Evolutionary conservation across 2,329 filamentous ascomycete genomes (phyloP).

Genomic region (Xylaria sp.): DNA sequence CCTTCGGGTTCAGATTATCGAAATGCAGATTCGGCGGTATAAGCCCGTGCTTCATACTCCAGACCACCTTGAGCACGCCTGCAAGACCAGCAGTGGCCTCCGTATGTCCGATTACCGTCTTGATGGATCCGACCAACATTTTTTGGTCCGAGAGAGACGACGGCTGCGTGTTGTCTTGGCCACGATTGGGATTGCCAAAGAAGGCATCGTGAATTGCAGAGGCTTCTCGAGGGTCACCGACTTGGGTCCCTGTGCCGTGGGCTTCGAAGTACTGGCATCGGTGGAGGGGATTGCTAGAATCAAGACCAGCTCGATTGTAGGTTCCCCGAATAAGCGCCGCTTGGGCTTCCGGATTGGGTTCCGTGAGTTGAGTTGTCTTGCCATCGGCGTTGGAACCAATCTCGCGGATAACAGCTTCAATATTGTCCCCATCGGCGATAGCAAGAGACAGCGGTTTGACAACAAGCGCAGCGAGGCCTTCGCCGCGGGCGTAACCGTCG

Average conservation of each 20-base stretch:
- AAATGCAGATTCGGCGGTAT: slow-evolving; percentile 58
- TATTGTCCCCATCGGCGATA: slow-evolving; percentile 58
- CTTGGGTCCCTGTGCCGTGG: slow-evolving; percentile 55
- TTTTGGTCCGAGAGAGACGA: slow-evolving; percentile 26
- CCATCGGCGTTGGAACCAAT: slow-evolving; percentile 63
- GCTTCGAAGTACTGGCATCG: slow-evolving; percentile 60
- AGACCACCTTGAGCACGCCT: slow-evolving; percentile 57
- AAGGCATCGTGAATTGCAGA: slow-evolving; percentile 56
- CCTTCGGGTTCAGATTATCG: slow-evolving; percentile 52
- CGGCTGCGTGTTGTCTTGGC: slow-evolving; percentile 12
- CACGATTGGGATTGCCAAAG: slow-evolving; percentile 40
- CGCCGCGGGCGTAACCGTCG: slow-evolving; percentile 68
- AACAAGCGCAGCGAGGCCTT: slow-evolving; percentile 62
- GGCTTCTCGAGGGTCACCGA: slow-evolving; percentile 56
- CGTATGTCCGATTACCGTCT: slow-evolving; percentile 60
- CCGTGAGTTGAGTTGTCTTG: slow-evolving; percentile 62
- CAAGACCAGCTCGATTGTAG: slow-evolving; percentile 56
- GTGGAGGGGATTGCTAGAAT: slow-evolving; percentile 47
- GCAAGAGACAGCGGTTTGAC: slow-evolving; percentile 63
- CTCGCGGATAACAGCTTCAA: slow-evolving; percentile 59
- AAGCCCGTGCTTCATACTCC: slow-evolving; percentile 52
- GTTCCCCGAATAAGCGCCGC: slow-evolving; percentile 55
- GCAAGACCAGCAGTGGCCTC: slow-evolving; percentile 62
- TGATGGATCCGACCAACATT: slow-evolving; percentile 55
- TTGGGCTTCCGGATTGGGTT: slow-evolving; percentile 61